Evolutionary conservation across 768 basidiomycete genomes (phyloP).

Genomic region (Hebeloma cylindrosporum): DNA sequence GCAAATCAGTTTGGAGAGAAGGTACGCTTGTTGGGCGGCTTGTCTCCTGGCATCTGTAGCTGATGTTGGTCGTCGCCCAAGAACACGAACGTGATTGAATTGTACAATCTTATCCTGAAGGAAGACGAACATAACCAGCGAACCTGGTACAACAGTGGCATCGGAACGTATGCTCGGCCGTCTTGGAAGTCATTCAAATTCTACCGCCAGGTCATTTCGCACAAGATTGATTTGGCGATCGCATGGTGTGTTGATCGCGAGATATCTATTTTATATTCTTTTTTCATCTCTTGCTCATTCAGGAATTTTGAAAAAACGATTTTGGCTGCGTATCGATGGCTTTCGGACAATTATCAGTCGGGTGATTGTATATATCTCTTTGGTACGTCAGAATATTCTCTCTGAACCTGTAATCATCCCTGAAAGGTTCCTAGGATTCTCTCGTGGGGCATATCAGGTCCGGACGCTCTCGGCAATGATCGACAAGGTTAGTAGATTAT

Average conservation of each 20-base stretch:
- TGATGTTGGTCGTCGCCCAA: too few species aligned
- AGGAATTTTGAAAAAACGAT: conserved; percentile 31
- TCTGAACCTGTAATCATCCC: background rate
- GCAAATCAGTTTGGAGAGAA: conserved; percentile 36
- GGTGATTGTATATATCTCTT: conserved; percentile 30
- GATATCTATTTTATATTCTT: too few species aligned
- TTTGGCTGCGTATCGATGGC: conserved; percentile 29
- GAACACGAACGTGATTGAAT: conserved; percentile 35
- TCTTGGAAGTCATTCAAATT: conserved; percentile 18
- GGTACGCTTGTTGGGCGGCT: too few species aligned
- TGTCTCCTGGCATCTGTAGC: too few species aligned
- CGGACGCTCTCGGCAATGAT: conserved; percentile 34
- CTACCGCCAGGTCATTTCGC: conserved; percentile 20
- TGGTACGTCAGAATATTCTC: conserved; percentile 19
- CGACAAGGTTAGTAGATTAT: conserved; percentile 41
- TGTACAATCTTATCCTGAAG: conserved; percentile 25
- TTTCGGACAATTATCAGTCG: conserved; percentile 24
- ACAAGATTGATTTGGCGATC: conserved; percentile 34
- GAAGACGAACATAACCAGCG: conserved; percentile 17
- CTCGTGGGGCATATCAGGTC: conserved; percentile 36
- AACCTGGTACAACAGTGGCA: conserved; percentile 34
- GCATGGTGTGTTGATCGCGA: conserved; percentile 40
- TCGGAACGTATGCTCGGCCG: conserved; percentile 30
- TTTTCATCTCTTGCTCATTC: too few species aligned
- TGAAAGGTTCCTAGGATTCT: conserved; percentile 25